phyloP scores from a whole-genome alignment of 805 yeast genomes.

The Danielia oregonensis region DNA sequence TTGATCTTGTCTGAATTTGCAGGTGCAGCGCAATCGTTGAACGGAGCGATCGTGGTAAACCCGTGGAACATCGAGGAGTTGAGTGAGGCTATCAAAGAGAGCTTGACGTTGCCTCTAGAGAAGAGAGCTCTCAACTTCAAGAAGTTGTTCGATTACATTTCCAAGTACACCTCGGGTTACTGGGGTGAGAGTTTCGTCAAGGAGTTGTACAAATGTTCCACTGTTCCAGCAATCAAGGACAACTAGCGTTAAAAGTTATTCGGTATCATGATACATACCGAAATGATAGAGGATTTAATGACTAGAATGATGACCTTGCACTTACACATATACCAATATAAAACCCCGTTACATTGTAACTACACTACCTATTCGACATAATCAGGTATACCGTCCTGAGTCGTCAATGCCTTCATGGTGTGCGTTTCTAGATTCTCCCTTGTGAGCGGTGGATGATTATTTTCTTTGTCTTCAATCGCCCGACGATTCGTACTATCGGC shows the following conservation, averaged over 20 bases:
- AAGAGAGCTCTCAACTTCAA: slow-evolving; percentile 75
- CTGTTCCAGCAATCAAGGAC: too few species aligned
- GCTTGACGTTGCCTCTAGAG: slow-evolving; percentile 80
- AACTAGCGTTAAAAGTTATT: too few species aligned
- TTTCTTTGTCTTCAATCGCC: slow-evolving; percentile 10
- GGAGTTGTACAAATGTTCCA: slow-evolving; percentile 55
- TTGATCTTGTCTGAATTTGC: slow-evolving; percentile 91
- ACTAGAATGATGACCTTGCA: too few species aligned
- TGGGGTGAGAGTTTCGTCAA: slow-evolving; percentile 97
- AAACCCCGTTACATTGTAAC: not conserved
- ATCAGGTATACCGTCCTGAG: slow-evolving; percentile 8
- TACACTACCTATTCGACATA: slow-evolving; percentile 10
- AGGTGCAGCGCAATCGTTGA: slow-evolving; percentile 97
- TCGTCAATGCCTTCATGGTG: slow-evolving; percentile 9
- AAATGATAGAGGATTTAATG: too few species aligned
- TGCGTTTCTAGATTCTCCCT: slow-evolving; percentile 16
- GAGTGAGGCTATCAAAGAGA: slow-evolving; percentile 79
- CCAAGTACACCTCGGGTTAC: slow-evolving; percentile 89
- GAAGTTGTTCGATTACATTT: slow-evolving; percentile 80
- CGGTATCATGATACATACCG: too few species aligned
- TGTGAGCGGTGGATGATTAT: slow-evolving; percentile 12
- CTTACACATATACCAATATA: too few species aligned
- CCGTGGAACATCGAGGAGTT: slow-evolving; percentile 99
- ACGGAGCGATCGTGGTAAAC: slow-evolving; percentile 90
- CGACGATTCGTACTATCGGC: slow-evolving; percentile 2